Conservation (phyloP, 2,329 filamentous ascomycete genomes). For the Fusarium sororula region DNA sequence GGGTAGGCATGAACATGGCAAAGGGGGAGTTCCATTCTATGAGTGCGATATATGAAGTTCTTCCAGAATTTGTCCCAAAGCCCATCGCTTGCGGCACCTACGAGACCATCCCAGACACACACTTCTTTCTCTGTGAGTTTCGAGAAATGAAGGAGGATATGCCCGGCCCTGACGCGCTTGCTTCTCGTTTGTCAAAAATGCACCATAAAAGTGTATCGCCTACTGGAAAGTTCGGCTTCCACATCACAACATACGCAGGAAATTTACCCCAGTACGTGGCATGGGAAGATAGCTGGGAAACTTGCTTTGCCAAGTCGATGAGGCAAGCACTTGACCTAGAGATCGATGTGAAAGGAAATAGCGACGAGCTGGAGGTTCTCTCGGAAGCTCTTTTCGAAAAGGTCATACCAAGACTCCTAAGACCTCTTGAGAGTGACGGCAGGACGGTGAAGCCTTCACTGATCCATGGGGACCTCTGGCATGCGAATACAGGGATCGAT, state of each 20-base stretch:
- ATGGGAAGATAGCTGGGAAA: not conserved
- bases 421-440: not conserved
- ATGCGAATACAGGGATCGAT: not conserved
- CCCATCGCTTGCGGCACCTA: not conserved
- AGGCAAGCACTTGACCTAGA: not conserved
- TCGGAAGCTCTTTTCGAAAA: rapidly evolving
- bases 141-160: not conserved
- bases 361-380: not conserved
- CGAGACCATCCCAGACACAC: rapidly evolving
- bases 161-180: not conserved
- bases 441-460: rapidly evolving
- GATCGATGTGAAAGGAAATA: rapidly evolving
- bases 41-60: not conserved
- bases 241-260: not conserved
- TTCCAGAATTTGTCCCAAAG: not conserved
- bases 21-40: not conserved
- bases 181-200: not conserved
- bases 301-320: not conserved
- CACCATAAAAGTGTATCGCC: not conserved
- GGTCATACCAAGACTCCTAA: not conserved
- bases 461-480: not conserved
- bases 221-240: not conserved
- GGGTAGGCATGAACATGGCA: not conserved
- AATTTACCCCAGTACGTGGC: not conserved
- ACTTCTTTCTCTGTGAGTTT: not conserved